Evolutionary conservation across 495 filamentous ascomycete species (phyloP).

Genomic region (Aspergillus avenaceus): DNA sequence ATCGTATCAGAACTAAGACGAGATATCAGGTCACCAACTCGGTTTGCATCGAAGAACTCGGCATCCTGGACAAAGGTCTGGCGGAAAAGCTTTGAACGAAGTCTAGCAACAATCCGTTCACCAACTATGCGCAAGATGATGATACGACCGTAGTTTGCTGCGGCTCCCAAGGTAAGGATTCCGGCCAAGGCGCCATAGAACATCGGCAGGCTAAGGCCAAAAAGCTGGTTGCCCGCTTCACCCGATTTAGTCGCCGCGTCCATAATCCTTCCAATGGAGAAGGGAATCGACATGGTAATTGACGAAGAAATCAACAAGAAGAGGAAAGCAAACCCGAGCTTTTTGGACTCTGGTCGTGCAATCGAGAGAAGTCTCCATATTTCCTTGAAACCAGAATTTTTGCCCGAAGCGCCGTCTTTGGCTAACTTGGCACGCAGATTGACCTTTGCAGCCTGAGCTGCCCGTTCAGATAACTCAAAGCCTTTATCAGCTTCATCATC

Average conservation of each 20-base stretch:
- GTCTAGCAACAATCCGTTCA: slow-evolving; percentile 84
- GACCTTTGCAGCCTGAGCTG: slow-evolving; percentile 79
- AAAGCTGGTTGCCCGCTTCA: slow-evolving; percentile 52
- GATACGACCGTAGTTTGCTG: slow-evolving; percentile 90
- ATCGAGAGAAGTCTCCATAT: slow-evolving; percentile 86
- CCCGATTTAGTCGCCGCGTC: slow-evolving; percentile 69
- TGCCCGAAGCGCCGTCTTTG: slow-evolving; percentile 66
- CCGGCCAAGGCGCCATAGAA: slow-evolving; percentile 74
- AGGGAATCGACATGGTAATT: slow-evolving; percentile 92
- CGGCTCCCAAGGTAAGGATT: slow-evolving; percentile 68
- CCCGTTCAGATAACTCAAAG: slow-evolving; percentile 71
- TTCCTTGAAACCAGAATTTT: slow-evolving; percentile 65
- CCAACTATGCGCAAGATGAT: slow-evolving; percentile 93
- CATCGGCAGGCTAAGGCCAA: slow-evolving; percentile 68
- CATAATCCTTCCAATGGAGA: slow-evolving; percentile 92
- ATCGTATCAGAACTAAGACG: slow-evolving; percentile 93
- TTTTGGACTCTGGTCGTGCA: slow-evolving; percentile 75
- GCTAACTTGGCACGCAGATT: slow-evolving; percentile 83
- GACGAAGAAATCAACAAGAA: slow-evolving; percentile 82
- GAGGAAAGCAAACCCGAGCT: slow-evolving; percentile 73
- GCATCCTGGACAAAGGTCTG: slow-evolving; percentile 91
- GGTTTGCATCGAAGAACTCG: slow-evolving; percentile 98
- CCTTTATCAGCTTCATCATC: slow-evolving; percentile 52
- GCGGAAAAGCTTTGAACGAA: slow-evolving; percentile 85
- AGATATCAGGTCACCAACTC: slow-evolving; percentile 93